Evolutionary conservation across 192 early-diverging fungal genomes (phyloP).

Genomic region (Coemansia guatemalensis): DNA sequence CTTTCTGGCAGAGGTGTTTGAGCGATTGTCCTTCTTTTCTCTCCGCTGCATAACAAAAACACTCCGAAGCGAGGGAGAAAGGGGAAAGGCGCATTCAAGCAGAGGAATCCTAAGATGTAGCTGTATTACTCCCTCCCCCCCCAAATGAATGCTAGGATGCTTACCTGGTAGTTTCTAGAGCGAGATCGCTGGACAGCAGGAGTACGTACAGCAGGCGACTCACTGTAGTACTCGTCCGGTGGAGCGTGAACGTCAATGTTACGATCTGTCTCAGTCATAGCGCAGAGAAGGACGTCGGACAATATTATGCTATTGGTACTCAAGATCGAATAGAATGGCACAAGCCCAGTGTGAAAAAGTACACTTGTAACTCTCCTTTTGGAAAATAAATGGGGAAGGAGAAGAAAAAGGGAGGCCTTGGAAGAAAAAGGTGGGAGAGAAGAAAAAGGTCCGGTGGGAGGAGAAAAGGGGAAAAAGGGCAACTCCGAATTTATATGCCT

Average conservation of each 20-base stretch:
- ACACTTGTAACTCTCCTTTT: too few species aligned
- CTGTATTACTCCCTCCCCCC: too few species aligned
- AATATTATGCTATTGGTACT: too few species aligned
- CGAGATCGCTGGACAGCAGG: conserved; percentile 31
- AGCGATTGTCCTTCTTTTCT: too few species aligned
- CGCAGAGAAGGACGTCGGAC: neutral
- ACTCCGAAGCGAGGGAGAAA: neutral
- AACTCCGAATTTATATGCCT: too few species aligned
- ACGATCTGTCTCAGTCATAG: conserved; percentile 14
- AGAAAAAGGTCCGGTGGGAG: neutral
- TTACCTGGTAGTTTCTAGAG: conserved; percentile 45
- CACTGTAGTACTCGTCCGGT: conserved; percentile 44
- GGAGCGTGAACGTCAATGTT: conserved; percentile 34
- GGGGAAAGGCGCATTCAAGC: neutral
- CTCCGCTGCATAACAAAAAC: neutral
- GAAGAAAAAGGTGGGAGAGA: conserved; percentile 1
- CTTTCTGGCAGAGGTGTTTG: too few species aligned
- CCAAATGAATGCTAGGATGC: neutral
- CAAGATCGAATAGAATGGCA: too few species aligned
- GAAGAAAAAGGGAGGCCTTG: neutral
- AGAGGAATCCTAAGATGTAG: too few species aligned
- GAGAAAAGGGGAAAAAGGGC: neutral
- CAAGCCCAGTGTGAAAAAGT: too few species aligned
- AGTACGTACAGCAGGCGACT: conserved; percentile 14
- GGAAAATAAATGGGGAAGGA: too few species aligned